phyloP scores from a whole-genome alignment of 495 filamentous ascomycete genomes.

The Aspergillus taichungensis region DNA sequence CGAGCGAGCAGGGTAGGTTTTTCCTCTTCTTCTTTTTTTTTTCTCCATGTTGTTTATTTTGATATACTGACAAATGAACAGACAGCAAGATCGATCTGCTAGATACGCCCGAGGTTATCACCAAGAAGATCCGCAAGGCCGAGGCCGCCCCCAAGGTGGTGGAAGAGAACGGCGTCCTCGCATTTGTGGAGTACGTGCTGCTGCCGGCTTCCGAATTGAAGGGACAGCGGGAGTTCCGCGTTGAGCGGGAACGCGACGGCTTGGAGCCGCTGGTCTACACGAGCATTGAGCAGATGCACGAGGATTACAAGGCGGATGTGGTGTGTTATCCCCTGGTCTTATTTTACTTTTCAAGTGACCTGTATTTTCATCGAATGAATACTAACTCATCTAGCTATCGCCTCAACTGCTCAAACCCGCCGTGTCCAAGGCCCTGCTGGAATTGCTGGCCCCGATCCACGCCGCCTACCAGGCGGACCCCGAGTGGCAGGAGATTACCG shows the following conservation, averaged over 20 bases:
- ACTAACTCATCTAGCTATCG: slow-evolving; percentile 50
- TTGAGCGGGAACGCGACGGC: slow-evolving; percentile 26
- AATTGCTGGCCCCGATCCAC: slow-evolving; percentile 67
- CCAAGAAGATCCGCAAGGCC: slow-evolving; percentile 78
- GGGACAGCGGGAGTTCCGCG: slow-evolving; percentile 29
- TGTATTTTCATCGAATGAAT: too few species aligned
- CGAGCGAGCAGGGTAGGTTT: slow-evolving; percentile 34
- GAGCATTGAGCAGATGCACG: slow-evolving; percentile 57
- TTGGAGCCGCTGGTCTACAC: slow-evolving; percentile 70
- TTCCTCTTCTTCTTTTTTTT: neutral
- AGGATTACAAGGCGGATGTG: slow-evolving; percentile 72
- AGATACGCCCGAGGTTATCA: slow-evolving; percentile 60
- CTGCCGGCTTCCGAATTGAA: slow-evolving; percentile 52
- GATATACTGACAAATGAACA: slow-evolving; percentile 8
- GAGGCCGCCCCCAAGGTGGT: slow-evolving; percentile 62
- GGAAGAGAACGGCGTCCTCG: slow-evolving; percentile 78
- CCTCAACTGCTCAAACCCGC: slow-evolving; percentile 80
- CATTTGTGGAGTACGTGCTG: slow-evolving; percentile 76
- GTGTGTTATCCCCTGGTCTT: slow-evolving; percentile 40
- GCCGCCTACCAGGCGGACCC: slow-evolving; percentile 54
- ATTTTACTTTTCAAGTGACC: neutral
- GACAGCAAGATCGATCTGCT: slow-evolving; percentile 76
- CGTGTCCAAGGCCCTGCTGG: slow-evolving; percentile 57
- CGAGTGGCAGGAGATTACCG: slow-evolving; percentile 77
- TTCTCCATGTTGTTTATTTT: neutral